Evolutionary conservation across 805 yeast genomes (phyloP), one percentile per base, ranked within the genome.

Genomic region (Ogataea pini): DNA sequence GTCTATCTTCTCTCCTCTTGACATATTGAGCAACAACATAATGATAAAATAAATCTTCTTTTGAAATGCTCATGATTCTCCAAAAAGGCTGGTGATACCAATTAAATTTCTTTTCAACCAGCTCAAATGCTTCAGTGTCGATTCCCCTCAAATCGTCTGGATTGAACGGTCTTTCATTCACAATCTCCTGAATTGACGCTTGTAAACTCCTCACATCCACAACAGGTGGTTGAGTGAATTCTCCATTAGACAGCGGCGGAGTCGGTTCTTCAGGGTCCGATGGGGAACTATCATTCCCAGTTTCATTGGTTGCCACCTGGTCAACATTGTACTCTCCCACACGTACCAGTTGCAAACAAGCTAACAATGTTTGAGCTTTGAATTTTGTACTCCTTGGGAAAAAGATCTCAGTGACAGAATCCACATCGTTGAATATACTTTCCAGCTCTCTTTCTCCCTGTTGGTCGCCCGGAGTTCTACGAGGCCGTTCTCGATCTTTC

Each of bases 41-140:
- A 69, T 80, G 76, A 60, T 79, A 70, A 57, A 72, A 74, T 45
- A 83, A 55, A 51, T 83, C 81, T 7, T 61, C 55, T 42, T 59
- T 69, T 2, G 73, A 57, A 29, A 83, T 71, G 1, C 86, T 85
- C 83, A 83, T 78, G 4, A 78, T 20, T 33, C 61, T 62, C 85
- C 86, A 83, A 60, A 78, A 78, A 0, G 76, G 24, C 13, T 51
- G 55, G 57, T 62, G 68, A 20, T 48, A 36, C 58, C 67, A 63
- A 18, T 43, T 51, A 41, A 46, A 58, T 51, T 43, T 48, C 28
- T 51, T 45, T 13, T 65, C 56, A 4, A 81, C 72, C 3, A 64
- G 52, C 24, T 65, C 67, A 25, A 60, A 69, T 0, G 84, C 86
- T 13, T 62, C 52, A 8, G 58, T 68, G 54, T 80, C 83, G 14